A percentile compares a stretch with the other conserved stretches of the same genome.
Evolutionary conservation across 1,284 basidiomycete genomes (phyloP).

Genomic region (Austroboletus olivaceoglutinosus): DNA sequence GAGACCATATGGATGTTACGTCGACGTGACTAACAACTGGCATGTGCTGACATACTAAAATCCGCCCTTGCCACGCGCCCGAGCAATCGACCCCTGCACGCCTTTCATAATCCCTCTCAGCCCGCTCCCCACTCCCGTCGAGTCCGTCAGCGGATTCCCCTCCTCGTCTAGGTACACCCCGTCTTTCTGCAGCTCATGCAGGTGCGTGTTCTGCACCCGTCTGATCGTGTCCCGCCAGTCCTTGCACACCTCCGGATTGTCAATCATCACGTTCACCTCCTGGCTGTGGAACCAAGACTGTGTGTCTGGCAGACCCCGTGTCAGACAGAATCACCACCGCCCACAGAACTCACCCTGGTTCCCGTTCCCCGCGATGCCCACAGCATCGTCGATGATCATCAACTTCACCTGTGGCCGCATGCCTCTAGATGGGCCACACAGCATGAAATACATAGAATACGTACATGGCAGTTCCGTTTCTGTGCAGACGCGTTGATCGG

Average conservation of each 20-base stretch:
- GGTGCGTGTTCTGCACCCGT: constrained; percentile 69
- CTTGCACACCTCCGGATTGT: constrained; percentile 54
- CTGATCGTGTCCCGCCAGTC: constrained; percentile 66
- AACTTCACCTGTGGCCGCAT: constrained; percentile 54
- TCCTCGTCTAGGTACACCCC: constrained; percentile 66
- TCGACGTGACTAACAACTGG: constrained; percentile 18
- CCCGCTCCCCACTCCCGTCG: constrained; percentile 33
- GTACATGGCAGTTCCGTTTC: constrained; percentile 71
- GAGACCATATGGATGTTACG: constrained; percentile 12
- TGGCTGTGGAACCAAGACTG: constrained; percentile 80
- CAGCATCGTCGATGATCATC: constrained; percentile 68
- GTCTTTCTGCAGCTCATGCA: constrained; percentile 60
- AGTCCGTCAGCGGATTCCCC: constrained; percentile 41
- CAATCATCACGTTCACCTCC: constrained; percentile 77
- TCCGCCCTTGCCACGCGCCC: constrained; percentile 34
- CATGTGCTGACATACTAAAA: constrained; percentile 21
- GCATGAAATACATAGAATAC: constrained; percentile 10
- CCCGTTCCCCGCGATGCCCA: constrained; percentile 69
- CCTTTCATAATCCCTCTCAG: constrained; percentile 32
- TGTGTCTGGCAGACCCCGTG: constrained; percentile 42
- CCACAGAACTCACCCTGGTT: constrained; percentile 44
- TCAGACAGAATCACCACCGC: background rate
- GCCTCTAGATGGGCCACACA: constrained; percentile 1
- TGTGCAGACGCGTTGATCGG: constrained; percentile 73
- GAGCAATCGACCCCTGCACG: constrained; percentile 35